Evolutionary conservation across 169 alveolate genomes (phyloP).

Genomic region (Amoebophrya sp.): DNA sequence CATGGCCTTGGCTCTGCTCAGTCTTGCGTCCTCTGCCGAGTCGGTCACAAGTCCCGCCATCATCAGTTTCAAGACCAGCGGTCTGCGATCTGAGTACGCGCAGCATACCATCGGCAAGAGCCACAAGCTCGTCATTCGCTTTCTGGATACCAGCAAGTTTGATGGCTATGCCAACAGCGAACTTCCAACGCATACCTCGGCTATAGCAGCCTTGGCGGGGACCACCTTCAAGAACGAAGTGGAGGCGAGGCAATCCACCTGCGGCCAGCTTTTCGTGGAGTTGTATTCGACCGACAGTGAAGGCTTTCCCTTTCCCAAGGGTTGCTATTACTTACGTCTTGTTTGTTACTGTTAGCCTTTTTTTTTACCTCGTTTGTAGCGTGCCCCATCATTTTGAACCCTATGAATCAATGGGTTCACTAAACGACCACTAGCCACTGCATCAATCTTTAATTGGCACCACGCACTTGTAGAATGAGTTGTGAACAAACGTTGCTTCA

Average conservation of each 20-base stretch:
- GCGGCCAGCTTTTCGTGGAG: constrained; percentile 30
- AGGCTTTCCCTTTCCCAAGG: constrained; percentile 26
- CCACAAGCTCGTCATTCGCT: neutral
- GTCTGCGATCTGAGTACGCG: neutral
- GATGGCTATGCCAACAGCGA: neutral
- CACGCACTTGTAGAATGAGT: no score
- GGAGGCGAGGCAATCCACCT: neutral
- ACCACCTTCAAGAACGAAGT: neutral
- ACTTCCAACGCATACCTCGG: neutral
- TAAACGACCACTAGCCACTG: no score
- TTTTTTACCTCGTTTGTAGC: no score
- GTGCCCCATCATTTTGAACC: no score
- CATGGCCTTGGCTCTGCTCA: neutral
- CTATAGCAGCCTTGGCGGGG: neutral
- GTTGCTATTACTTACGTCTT: constrained; percentile 30
- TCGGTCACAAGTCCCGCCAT: neutral
- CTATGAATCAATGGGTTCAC: no score
- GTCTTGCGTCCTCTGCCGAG: neutral
- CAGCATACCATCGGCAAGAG: neutral
- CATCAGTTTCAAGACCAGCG: neutral
- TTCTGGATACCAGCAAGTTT: neutral
- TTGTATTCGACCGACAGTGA: constrained; percentile 11
- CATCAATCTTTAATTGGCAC: no score
- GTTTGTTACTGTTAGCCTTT: no score
- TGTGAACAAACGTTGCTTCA: no score